These are phyloP conservation scores for Teunomyces kruisii DNA, from an alignment of 805 yeast species.

Conservation along the genomic window DNA sequence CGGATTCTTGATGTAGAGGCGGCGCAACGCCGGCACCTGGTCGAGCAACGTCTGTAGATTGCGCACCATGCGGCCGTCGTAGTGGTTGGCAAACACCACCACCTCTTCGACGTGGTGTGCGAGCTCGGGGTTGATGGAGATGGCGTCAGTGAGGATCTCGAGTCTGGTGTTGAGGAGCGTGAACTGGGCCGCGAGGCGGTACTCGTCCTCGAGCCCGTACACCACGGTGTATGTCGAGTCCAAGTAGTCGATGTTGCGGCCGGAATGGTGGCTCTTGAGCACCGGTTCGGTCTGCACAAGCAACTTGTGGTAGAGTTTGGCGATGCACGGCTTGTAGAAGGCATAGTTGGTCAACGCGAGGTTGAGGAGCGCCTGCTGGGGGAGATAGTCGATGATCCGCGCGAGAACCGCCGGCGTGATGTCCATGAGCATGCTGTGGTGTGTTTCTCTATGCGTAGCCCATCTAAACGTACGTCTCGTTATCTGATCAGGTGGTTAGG, in stretches of 20 bases:
- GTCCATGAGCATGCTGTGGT: constrained; percentile 7
- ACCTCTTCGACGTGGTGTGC: constrained; percentile 32
- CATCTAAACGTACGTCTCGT: too few relatives aligned
- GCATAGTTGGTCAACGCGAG: constrained; percentile 34
- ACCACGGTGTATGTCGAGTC: constrained; percentile 23
- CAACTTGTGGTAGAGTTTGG: constrained; percentile 27
- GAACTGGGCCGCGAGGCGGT: constrained; percentile 18
- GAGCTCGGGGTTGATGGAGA: constrained; percentile 34
- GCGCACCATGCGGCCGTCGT: neutral
- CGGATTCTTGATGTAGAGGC: neutral
- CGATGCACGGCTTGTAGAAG: constrained; percentile 33
- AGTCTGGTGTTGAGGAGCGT: constrained; percentile 37
- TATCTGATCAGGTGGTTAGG: too few relatives aligned
- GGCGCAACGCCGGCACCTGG: neutral
- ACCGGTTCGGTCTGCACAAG: constrained; percentile 20
- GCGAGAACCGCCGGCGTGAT: constrained; percentile 9
- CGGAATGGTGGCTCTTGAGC: constrained; percentile 5
- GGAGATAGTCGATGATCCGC: constrained; percentile 16
- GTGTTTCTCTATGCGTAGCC: too few relatives aligned
- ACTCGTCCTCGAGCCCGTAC: constrained; percentile 22
- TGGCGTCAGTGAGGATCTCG: constrained; percentile 37
- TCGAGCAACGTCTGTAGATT: constrained; percentile 3
- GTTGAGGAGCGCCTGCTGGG: constrained; percentile 31
- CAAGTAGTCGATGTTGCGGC: constrained; percentile 19
- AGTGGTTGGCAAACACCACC: constrained; percentile 23